These are phyloP conservation scores for Tilletia caries DNA, from an alignment of 1,284 basidiomycete genomes.

Conservation along the genomic window DNA sequence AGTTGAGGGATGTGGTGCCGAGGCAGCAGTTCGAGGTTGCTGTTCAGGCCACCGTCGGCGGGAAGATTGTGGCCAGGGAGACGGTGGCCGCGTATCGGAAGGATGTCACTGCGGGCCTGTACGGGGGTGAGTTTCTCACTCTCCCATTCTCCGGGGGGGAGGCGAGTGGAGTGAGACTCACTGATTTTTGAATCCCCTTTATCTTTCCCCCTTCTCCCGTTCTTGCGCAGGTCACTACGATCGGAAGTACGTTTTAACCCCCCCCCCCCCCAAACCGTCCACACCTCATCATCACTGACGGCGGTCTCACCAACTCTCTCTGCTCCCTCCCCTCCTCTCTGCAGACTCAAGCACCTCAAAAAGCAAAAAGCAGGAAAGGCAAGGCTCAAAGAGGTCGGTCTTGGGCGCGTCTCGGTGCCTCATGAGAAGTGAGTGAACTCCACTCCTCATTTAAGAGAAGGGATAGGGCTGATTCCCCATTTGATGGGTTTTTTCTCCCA, in stretches of 20 bases:
- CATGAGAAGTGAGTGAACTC: slow-evolving; percentile 18
- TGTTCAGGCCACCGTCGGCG: slow-evolving; percentile 65
- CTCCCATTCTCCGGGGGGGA: not conserved
- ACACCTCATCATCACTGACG: no score
- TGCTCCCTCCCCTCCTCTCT: not conserved
- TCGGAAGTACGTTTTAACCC: not conserved
- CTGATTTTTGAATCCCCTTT: no score
- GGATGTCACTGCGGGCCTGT: slow-evolving; percentile 61
- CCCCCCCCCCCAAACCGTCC: no score
- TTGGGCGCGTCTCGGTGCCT: slow-evolving; percentile 47
- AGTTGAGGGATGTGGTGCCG: slow-evolving; percentile 61
- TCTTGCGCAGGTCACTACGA: not conserved
- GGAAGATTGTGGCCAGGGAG: slow-evolving; percentile 82
- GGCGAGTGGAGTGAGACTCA: not conserved
- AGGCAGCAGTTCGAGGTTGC: slow-evolving; percentile 84
- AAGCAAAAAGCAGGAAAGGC: slow-evolving; percentile 53
- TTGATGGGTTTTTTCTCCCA: not conserved
- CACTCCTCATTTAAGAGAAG: not conserved
- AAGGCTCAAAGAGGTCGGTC: slow-evolving; percentile 41
- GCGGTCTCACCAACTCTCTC: not conserved
- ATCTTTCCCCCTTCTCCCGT: no score
- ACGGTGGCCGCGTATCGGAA: slow-evolving; percentile 58
- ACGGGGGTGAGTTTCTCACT: not conserved
- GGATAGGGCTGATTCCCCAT: not conserved
- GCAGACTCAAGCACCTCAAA: slow-evolving; percentile 46